Evolutionary conservation across 208 protist species (phyloP), one percentile per base, ranked within the genome.

Genomic region (Porcisia hertigi): DNA sequence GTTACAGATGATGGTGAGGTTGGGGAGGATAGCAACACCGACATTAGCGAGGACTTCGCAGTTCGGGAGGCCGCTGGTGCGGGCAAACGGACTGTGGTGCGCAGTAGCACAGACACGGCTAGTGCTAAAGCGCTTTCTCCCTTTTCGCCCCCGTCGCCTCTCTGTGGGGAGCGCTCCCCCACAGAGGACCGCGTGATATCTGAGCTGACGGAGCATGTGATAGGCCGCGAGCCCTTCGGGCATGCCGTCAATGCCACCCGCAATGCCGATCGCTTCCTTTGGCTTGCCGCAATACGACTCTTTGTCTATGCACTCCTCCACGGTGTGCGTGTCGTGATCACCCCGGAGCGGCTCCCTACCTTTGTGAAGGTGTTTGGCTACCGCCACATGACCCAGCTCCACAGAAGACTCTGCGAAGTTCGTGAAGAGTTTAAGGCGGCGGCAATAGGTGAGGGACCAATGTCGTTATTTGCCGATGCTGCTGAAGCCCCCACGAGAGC

Each of bases 311-410:
- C 86, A 25, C 77, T 87, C 70, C 53, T 81, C 12, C 65, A 88
- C 60, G 76, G 58, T 14, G 77, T 88, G 54, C 64, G 71, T 20
- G 79, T 87, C 0, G 77, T 94, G 36, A 12, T 91, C 34, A 92
- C 90, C 2, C 84, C 90, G 18, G 89, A 91, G 73, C 75, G 82
- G 60, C 77, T 77, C 30, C 90, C 90, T 6, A 62, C 75, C 5
- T 69, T 88, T 4, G 73, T 92, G 23, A 84, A 86, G 65, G 52
- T 54, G 1, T 90, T 89, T 66, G 84, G 86, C n/a, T 76, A 77
- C 23, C 81, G 71, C 6, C 73, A 86, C 43, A 49, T 79, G 12
- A 23, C 47, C 0, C 64, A 62, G 49, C 66, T 88, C 39, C 69
- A 77, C 20, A 47, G 41, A 0, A 25, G 49, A 18, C 58, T 82